These are phyloP conservation scores for Licmophora abbreviata DNA, from an alignment of 108 stramenopile genomes.

Conservation along the genomic window DNA sequence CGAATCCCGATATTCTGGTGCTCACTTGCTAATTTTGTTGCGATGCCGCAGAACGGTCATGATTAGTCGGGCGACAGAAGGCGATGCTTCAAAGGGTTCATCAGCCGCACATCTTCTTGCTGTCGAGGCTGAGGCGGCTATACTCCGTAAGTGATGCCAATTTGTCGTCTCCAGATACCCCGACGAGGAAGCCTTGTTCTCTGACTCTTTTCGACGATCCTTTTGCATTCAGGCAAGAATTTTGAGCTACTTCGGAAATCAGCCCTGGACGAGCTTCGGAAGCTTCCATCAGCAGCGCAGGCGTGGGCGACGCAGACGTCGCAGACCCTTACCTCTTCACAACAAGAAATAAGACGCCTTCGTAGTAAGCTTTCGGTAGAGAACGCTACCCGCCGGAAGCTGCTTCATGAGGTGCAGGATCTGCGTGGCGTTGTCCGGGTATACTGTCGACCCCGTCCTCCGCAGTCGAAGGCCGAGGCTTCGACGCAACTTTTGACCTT, in stretches of 20 bases:
- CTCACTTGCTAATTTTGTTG: too few species aligned
- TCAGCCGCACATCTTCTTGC: too few species aligned
- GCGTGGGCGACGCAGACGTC: slow-evolving; percentile 35
- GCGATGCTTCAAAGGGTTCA: too few species aligned
- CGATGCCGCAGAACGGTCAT: too few species aligned
- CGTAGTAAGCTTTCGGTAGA: slow-evolving; percentile 67
- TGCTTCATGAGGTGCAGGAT: slow-evolving; percentile 71
- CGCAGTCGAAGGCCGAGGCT: not conserved
- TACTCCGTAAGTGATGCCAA: slow-evolving; percentile 7
- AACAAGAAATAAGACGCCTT: slow-evolving; percentile 42
- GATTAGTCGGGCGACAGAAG: too few species aligned
- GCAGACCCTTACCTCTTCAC: slow-evolving; percentile 25
- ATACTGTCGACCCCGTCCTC: slow-evolving; percentile 59
- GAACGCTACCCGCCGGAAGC: slow-evolving; percentile 56
- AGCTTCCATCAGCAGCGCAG: slow-evolving; percentile 19
- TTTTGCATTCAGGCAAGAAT: slow-evolving; percentile 11
- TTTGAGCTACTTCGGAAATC: slow-evolving; percentile 38
- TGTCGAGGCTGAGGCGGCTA: slow-evolving; percentile 7
- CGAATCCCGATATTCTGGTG: too few species aligned
- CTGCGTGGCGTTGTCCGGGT: slow-evolving; percentile 71
- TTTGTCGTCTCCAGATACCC: not conserved
- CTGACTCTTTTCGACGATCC: not conserved
- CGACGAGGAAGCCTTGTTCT: not conserved
- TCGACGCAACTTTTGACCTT: slow-evolving; percentile 24
- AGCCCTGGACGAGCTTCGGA: slow-evolving; percentile 33